Evolutionary conservation across 805 yeast genomes (phyloP).

Genomic region (Lachancea mirantina): DNA sequence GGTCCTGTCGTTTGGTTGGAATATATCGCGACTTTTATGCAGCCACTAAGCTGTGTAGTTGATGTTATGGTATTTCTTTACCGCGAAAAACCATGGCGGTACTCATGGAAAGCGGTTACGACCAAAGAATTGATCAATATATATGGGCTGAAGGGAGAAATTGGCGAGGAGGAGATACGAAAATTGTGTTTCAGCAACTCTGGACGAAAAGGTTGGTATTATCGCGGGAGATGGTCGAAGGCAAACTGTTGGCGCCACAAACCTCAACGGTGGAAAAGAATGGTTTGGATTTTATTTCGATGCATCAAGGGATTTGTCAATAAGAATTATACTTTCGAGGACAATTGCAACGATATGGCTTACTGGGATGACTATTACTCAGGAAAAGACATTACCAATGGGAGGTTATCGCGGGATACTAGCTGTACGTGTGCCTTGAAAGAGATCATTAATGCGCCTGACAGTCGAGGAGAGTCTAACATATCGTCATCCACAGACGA

Average conservation of each 20-base stretch:
- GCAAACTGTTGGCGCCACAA: slow-evolving; percentile 26
- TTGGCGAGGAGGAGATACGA: slow-evolving; percentile 21
- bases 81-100: slow-evolving; percentile 75
- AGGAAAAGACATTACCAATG: slow-evolving; percentile 2
- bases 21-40: slow-evolving; percentile 64
- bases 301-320: slow-evolving; percentile 13
- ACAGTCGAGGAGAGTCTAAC: slow-evolving; percentile 4
- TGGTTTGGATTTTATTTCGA: slow-evolving; percentile 22
- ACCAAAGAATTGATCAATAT: slow-evolving; percentile 16
- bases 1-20: slow-evolving; percentile 58
- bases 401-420: background rate
- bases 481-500: slow-evolving; percentile 6
- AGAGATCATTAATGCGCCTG: slow-evolving; percentile 3
- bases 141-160: slow-evolving; percentile 21
- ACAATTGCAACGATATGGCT: slow-evolving; percentile 22
- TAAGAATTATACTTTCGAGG: slow-evolving; percentile 15
- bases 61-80: slow-evolving; percentile 69
- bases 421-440: slow-evolving; percentile 6
- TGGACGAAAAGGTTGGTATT: slow-evolving; percentile 31
- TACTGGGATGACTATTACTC: slow-evolving; percentile 20
- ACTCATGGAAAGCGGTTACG: slow-evolving; percentile 31
- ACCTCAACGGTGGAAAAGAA: slow-evolving; percentile 19
- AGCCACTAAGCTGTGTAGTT: slow-evolving; percentile 72
- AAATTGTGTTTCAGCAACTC: slow-evolving; percentile 18
- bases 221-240: slow-evolving; percentile 21